Conservation (phyloP, 2,329 filamentous ascomycete species). For the Aspergillus fructus region DNA sequence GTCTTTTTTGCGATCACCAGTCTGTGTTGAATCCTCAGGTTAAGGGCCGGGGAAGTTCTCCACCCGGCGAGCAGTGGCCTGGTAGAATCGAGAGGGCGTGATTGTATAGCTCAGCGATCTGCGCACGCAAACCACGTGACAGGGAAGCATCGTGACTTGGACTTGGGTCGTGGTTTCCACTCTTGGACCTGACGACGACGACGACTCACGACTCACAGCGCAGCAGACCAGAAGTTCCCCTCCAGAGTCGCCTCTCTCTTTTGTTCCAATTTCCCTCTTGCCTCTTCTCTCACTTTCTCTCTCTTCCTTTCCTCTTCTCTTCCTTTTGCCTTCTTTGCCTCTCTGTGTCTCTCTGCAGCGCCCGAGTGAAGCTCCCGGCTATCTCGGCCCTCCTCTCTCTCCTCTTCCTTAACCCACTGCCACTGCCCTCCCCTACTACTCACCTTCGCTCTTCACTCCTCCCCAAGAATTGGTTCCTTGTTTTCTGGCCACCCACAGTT, state of each 20-base stretch:
- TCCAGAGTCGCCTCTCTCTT: constrained; percentile 11
- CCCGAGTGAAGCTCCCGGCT: constrained; percentile 11
- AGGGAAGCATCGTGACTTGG: constrained; percentile 20
- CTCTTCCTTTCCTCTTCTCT: constrained; percentile 1
- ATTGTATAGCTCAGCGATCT: background rate
- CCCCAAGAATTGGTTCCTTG: constrained; percentile 19
- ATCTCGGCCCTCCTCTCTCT: constrained; percentile 11
- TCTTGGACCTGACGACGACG: constrained; percentile 1
- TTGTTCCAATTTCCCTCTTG: background rate
- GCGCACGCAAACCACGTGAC: background rate
- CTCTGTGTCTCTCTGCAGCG: constrained; percentile 8
- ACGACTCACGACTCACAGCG: background rate
- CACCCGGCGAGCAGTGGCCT: no score
- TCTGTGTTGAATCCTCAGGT: no score
- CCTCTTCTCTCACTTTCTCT: background rate
- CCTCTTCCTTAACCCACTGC: constrained; percentile 7
- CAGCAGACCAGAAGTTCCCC: constrained; percentile 14
- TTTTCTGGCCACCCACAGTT: constrained; percentile 12
- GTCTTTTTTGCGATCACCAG: no score
- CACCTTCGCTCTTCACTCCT: background rate
- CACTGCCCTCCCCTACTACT: background rate
- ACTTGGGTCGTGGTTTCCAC: constrained; percentile 8
- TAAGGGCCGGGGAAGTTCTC: no score
- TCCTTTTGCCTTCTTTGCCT: constrained; percentile 11
- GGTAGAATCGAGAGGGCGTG: no score